Evolutionary conservation across 805 yeast genomes (phyloP).

Genomic region (Ogataea trehalophila): DNA sequence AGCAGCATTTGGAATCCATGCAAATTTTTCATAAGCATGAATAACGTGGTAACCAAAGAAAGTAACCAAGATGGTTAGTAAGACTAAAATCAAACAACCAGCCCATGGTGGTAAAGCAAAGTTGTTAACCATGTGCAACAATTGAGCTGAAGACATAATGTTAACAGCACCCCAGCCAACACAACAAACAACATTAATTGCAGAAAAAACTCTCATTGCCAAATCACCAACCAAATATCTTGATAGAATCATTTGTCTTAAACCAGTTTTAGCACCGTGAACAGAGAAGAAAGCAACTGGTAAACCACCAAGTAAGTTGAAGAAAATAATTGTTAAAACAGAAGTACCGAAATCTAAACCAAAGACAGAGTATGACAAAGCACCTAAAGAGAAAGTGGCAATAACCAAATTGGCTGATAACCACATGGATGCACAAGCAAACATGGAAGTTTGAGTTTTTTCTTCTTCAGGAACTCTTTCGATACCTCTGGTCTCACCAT

Average conservation of each 20-base stretch:
- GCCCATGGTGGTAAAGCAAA: conserved; percentile 81
- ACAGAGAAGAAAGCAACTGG: conserved; percentile 81
- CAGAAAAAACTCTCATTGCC: conserved; percentile 71
- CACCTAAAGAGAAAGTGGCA: conserved; percentile 79
- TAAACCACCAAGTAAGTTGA: conserved; percentile 63
- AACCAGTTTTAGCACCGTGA: conserved; percentile 79
- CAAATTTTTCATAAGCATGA: conserved; percentile 76
- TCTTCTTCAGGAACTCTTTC: conserved; percentile 78
- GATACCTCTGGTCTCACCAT: conserved; percentile 68
- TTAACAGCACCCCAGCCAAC: conserved; percentile 96
- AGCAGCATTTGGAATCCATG: conserved; percentile 80
- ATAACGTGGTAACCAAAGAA: conserved; percentile 82
- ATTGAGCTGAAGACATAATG: conserved; percentile 83
- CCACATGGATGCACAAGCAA: conserved; percentile 85
- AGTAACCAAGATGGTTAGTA: conserved; percentile 66
- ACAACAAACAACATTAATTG: conserved; percentile 78
- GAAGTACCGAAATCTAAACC: conserved; percentile 72
- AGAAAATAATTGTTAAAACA: conserved; percentile 62
- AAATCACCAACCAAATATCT: conserved; percentile 72
- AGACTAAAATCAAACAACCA: conserved; percentile 70
- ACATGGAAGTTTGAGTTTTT: conserved; percentile 59
- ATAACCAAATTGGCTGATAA: conserved; percentile 83
- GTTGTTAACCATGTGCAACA: conserved; percentile 69
- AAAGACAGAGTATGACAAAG: conserved; percentile 54
- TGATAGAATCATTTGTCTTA: conserved; percentile 83